A percentile compares a stretch with the other conserved stretches of the same genome.
Conservation (phyloP, 2,329 filamentous ascomycete species). For the Pseudocercospora vitis region DNA sequence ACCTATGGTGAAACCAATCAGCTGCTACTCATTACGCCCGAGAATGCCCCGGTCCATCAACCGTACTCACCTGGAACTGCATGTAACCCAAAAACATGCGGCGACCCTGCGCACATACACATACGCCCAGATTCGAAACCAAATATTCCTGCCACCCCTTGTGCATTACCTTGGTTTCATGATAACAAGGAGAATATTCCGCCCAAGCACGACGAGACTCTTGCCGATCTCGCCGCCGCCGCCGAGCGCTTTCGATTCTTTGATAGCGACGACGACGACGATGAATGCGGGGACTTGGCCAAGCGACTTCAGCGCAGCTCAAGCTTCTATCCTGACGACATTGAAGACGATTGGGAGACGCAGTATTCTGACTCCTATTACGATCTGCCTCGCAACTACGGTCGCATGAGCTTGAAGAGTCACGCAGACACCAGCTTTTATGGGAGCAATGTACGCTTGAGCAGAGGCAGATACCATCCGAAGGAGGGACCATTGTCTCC, state of each 20-base stretch:
- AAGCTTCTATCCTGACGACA: slow-evolving; percentile 22
- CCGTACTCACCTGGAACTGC: not conserved
- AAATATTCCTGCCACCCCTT: not conserved
- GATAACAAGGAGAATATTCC: slow-evolving; percentile 27
- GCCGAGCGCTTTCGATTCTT: slow-evolving; percentile 9
- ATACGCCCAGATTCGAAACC: slow-evolving; percentile 4
- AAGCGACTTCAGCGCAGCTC: slow-evolving; percentile 13
- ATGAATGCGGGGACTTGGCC: slow-evolving; percentile 12
- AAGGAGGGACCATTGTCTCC: not conserved
- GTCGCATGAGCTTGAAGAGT: slow-evolving; percentile 22
- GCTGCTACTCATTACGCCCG: slow-evolving; percentile 31
- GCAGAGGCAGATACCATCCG: not conserved
- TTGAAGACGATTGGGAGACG: slow-evolving; percentile 16
- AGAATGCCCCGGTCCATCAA: not conserved
- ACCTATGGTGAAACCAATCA: slow-evolving; percentile 36
- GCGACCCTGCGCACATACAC: slow-evolving; percentile 16
- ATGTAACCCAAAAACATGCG: slow-evolving; percentile 14
- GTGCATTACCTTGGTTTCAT: slow-evolving; percentile 4
- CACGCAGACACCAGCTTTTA: slow-evolving; percentile 31
- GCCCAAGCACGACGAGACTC: slow-evolving; percentile 14
- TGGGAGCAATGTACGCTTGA: slow-evolving; percentile 19
- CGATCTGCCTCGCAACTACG: slow-evolving; percentile 2
- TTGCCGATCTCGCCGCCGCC: not conserved
- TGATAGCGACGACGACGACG: slow-evolving; percentile 9
- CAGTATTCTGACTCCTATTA: slow-evolving; percentile 15